These are phyloP conservation scores for Talaromyces albobiverticillius DNA, from an alignment of 2,329 filamentous ascomycete species.

Conservation along the genomic window DNA sequence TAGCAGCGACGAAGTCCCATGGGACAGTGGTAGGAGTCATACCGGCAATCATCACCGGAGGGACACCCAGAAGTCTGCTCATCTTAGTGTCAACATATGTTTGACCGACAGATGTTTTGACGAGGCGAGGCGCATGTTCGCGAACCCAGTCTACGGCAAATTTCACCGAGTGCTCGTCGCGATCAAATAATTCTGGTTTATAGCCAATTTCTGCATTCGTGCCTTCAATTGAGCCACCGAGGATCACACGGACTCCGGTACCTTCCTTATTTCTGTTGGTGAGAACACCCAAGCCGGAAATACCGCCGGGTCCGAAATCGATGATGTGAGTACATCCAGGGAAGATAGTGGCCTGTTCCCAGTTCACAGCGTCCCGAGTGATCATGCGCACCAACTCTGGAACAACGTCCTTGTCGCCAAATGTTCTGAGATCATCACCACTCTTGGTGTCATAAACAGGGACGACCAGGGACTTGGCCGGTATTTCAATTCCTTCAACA, in stretches of 20 bases:
- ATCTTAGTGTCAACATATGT: constrained; percentile 97
- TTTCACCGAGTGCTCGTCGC: constrained; percentile 91
- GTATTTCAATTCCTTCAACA: constrained; percentile 75
- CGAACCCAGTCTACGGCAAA: constrained; percentile 98
- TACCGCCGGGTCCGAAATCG: constrained; percentile 94
- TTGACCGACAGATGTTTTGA: constrained; percentile 83
- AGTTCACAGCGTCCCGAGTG: constrained; percentile 88
- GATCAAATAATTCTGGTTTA: constrained; percentile 96
- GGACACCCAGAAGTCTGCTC: constrained; percentile 78
- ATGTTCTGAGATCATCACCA: constrained; percentile 74
- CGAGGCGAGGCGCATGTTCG: constrained; percentile 87
- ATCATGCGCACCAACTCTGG: constrained; percentile 87
- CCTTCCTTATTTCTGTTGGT: constrained; percentile 99
- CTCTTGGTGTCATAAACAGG: constrained; percentile 88
- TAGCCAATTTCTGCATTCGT: constrained; percentile 90
- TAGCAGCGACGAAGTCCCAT: constrained; percentile 88
- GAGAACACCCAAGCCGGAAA: constrained; percentile 90
- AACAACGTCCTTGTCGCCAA: constrained; percentile 73
- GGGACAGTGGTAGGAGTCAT: constrained; percentile 91
- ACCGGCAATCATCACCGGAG: constrained; percentile 85
- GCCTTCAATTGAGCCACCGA: constrained; percentile 89
- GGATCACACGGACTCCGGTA: constrained; percentile 91
- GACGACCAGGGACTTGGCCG: constrained; percentile 70
- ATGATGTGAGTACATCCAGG: constrained; percentile 87
- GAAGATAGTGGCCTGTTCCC: constrained; percentile 93